Evolutionary conservation across 345 rosid species (phyloP).

Genomic region (Excoecaria agallocha): DNA sequence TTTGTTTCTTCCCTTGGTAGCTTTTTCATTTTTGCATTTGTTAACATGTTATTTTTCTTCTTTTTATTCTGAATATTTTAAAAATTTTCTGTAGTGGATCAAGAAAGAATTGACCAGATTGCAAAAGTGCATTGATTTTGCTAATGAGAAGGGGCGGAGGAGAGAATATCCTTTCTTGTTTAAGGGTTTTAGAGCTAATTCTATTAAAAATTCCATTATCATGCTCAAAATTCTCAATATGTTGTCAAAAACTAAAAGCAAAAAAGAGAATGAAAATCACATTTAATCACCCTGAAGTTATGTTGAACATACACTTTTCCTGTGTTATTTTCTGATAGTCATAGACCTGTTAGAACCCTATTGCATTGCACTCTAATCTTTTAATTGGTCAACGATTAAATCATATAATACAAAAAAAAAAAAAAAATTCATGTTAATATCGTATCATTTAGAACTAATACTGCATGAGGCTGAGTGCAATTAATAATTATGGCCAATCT

Average conservation of each 20-base stretch:
- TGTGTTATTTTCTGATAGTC: background rate
- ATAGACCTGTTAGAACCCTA: background rate
- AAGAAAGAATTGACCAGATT: constrained; percentile 20
- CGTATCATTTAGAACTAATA: background rate
- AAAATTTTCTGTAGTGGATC: constrained; percentile 23
- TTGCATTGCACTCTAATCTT: background rate
- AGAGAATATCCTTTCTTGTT: constrained; percentile 32
- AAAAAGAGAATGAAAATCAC: background rate
- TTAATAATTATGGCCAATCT: background rate
- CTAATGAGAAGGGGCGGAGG: constrained; percentile 33
- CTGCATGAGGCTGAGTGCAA: background rate
- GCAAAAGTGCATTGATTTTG: constrained; percentile 24
- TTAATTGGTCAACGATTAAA: background rate
- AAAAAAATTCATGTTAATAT: background rate
- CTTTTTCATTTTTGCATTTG: background rate
- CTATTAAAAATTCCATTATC: background rate
- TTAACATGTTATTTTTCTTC: background rate
- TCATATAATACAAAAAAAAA: background rate
- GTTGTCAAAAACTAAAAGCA: background rate
- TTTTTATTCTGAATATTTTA: background rate
- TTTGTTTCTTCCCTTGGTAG: background rate
- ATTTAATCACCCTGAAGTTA: background rate
- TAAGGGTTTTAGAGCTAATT: background rate
- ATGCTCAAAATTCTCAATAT: constrained; percentile 1
- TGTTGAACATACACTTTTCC: background rate